Evolutionary conservation across 2,329 filamentous ascomycete genomes (phyloP), one percentile per base, ranked within the genome.

Genomic region (Phialophora macrospora): DNA sequence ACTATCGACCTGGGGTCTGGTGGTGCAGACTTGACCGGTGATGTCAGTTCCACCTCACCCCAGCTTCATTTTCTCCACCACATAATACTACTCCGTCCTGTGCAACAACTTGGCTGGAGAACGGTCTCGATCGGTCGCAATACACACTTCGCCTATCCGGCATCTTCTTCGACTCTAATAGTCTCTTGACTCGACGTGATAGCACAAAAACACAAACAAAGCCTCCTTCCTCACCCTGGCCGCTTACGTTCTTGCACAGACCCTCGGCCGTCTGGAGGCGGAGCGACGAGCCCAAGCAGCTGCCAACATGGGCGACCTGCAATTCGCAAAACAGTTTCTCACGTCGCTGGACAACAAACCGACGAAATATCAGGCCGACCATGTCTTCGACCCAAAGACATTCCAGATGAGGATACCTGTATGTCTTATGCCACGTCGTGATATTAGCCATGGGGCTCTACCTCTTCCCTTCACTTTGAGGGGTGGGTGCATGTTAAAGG

Each of bases 241-340:
- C 52, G 32, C 70, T 48, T 71, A 69, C 48, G 69, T 80, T 70
- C 46, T 75, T 60, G 66, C 74, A 78, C 79, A 83, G 78, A 70
- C 80, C 71, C 70, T 80, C 73, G 30, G 81, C 74, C 20, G 81
- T 80, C 68, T 79, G 76, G 17, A 77, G 77, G 52, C 83, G 63
- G 60, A 83, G 70, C 26, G 77, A 78, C 49, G 81, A 70, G 9
- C 79, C 78, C 24, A 81, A 73, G 5, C 80, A 51, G 63, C 59
- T 71, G 58, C 46, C 58, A 83, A 73, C 71, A 93, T 93, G 90
- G 84, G 90, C n/a, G 93, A 97, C 84, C 80, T 93, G 67, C 82
- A 87, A 58, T 98, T 97, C 78, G 90, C 92, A 72, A 92, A 90
- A 79, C 84, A 87, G 34, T 97, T 96, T 79, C 88, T 99, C 72